These are phyloP conservation scores for Aaosphaeria pasadenensis DNA, from an alignment of 2,329 filamentous ascomycete species.

Conservation along the genomic window DNA sequence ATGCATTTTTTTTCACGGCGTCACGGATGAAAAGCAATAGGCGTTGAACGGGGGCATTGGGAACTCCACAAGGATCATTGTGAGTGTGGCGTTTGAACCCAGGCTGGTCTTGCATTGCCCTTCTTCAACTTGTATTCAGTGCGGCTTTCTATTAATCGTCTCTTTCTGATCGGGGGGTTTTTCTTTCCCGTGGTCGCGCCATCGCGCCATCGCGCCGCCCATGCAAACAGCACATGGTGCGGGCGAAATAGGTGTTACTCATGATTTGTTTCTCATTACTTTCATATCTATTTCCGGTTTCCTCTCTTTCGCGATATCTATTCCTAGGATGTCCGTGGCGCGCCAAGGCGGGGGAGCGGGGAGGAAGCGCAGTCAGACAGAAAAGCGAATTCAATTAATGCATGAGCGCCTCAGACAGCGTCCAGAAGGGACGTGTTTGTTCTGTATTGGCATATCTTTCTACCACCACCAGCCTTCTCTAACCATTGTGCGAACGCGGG, in stretches of 20 bases:
- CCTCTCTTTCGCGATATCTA: slow-evolving; percentile 15
- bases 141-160: too few species aligned
- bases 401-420: slow-evolving; percentile 18
- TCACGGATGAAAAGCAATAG: slow-evolving; percentile 36
- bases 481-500: slow-evolving; percentile 10
- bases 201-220: too few species aligned
- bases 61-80: slow-evolving; percentile 22
- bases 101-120: slow-evolving; percentile 34
- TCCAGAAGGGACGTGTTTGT: slow-evolving; percentile 17
- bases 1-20: slow-evolving; percentile 40
- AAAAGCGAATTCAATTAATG: slow-evolving; percentile 36
- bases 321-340: slow-evolving; percentile 13
- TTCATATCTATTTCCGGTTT: slow-evolving; percentile 11
- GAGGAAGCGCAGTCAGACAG: slow-evolving; percentile 19
- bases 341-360: slow-evolving; percentile 23
- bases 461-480: slow-evolving; percentile 16
- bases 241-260: slow-evolving; percentile 6
- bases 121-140: slow-evolving; percentile 26
- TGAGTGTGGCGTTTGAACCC: slow-evolving; percentile 38
- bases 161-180: too few species aligned
- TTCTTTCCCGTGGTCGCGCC: too few species aligned
- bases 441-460: slow-evolving; percentile 18
- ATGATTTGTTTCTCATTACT: background rate
- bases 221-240: background rate
- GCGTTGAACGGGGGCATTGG: slow-evolving; percentile 36